Evolutionary conservation across 345 rosid genomes (phyloP).

Genomic region (Noccaea caerulescens): DNA sequence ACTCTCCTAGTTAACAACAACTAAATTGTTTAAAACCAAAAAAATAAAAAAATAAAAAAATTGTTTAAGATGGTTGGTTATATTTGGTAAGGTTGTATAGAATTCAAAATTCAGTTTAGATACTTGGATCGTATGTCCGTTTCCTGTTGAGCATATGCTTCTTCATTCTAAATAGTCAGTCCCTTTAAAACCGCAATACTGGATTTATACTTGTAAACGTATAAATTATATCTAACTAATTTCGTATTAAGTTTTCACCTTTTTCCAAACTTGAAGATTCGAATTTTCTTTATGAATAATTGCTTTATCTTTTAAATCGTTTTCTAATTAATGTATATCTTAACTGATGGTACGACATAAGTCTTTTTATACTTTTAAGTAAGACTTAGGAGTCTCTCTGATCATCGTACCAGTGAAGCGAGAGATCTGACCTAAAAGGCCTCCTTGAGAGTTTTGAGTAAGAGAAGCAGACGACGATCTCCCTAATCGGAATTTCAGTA

Average conservation of each 20-base stretch:
- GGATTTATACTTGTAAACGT: neutral
- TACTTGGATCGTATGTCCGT: neutral
- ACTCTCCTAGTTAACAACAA: too few relatives aligned
- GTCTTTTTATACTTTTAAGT: neutral
- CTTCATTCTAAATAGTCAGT: neutral
- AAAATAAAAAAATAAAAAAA: too few relatives aligned
- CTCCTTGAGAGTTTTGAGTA: neutral
- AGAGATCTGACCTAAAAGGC: neutral
- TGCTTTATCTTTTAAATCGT: neutral
- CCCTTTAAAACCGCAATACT: neutral
- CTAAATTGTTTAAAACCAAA: too few relatives aligned
- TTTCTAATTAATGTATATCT: neutral
- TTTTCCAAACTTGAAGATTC: neutral
- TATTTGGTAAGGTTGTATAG: neutral
- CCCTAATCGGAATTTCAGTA: neutral
- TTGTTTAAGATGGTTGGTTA: too few relatives aligned
- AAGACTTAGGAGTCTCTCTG: neutral
- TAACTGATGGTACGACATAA: neutral
- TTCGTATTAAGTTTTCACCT: neutral
- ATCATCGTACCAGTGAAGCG: conserved; percentile 17
- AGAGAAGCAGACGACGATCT: conserved; percentile 7
- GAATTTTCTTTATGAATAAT: neutral
- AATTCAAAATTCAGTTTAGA: neutral
- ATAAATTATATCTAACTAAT: too few relatives aligned
- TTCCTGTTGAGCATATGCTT: neutral